Conservation (phyloP, 352 stramenopile species). For the Nothophytophthora sp. region DNA sequence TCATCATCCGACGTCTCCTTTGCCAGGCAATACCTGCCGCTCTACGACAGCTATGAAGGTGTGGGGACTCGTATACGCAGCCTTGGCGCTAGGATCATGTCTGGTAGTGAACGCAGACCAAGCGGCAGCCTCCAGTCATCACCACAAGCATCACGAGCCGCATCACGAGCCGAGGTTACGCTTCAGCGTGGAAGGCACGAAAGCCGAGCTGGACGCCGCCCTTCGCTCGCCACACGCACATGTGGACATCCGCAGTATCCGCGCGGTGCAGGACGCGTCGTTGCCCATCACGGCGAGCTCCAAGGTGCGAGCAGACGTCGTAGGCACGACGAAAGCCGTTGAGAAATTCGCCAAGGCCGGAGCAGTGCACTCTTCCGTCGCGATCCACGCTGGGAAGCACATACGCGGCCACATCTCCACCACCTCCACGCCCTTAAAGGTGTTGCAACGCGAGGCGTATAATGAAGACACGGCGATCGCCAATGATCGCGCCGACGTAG, state of each 20-base stretch:
- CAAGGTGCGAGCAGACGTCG: conserved; percentile 27
- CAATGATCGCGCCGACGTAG: conserved; percentile 46
- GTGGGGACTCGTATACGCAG: no score
- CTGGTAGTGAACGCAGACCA: no score
- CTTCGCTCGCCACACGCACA: conserved; percentile 10
- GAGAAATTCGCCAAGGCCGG: conserved; percentile 18
- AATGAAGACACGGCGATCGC: conserved; percentile 29
- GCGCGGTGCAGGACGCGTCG: conserved; percentile 7
- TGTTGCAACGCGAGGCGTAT: conserved; percentile 29
- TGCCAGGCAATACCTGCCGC: no score
- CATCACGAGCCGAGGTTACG: conserved; percentile 22
- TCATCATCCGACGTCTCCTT: no score
- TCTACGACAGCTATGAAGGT: no score
- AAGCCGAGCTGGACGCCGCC: conserved; percentile 27
- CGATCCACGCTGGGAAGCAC: conserved; percentile 16
- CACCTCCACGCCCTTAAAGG: conserved; percentile 21
- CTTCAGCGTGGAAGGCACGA: conserved; percentile 35
- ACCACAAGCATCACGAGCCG: conserved; percentile 21
- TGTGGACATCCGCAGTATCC: conserved; percentile 40
- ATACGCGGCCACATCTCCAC: conserved; percentile 23
- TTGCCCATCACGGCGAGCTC: conserved; percentile 14
- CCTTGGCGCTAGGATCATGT: no score
- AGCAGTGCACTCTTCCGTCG: conserved; percentile 15
- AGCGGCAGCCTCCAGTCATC: neutral
- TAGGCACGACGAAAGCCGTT: conserved; percentile 30